phyloP scores from a whole-genome alignment of 306 rosid genomes.

The Malus orientalis region DNA sequence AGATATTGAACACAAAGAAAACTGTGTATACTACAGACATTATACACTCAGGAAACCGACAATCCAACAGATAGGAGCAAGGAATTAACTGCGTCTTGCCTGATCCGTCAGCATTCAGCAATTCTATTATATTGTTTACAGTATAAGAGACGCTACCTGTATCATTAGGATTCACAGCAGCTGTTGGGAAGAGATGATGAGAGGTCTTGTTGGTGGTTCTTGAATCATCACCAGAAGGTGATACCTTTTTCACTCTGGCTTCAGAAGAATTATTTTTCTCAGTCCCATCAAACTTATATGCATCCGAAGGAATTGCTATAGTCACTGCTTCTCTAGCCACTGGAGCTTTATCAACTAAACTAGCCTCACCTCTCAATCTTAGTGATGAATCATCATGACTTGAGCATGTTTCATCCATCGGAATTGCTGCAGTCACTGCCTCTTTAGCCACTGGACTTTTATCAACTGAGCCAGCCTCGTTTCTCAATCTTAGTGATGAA shows the following conservation, averaged over 20 bases:
- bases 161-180: slow-evolving; percentile 7
- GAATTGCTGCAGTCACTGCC: not conserved
- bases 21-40: not conserved
- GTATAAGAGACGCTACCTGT: slow-evolving; percentile 6
- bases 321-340: not conserved
- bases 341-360: not conserved
- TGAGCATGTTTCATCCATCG: slow-evolving; percentile 9
- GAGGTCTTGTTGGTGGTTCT: slow-evolving; percentile 2
- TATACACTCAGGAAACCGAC: not conserved
- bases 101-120: slow-evolving; percentile 22
- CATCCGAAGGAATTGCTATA: slow-evolving; percentile 15
- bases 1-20: slow-evolving; percentile 6
- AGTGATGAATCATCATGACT: not conserved
- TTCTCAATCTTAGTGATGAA: not conserved
- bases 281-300: slow-evolving; percentile 14
- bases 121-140: slow-evolving; percentile 1
- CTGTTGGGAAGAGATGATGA: slow-evolving; percentile 4
- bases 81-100: slow-evolving; percentile 25
- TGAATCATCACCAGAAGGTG: slow-evolving; percentile 5
- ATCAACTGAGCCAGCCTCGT: not conserved
- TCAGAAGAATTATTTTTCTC: slow-evolving; percentile 15
- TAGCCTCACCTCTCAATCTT: slow-evolving; percentile 16
- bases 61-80: not conserved
- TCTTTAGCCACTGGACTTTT: not conserved
- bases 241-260: slow-evolving; percentile 2